Percentiles rank a stretch among this genome's conserved stretches.
Evolutionary conservation across 345 rosid species (phyloP).

Genomic region (Populus alba): DNA sequence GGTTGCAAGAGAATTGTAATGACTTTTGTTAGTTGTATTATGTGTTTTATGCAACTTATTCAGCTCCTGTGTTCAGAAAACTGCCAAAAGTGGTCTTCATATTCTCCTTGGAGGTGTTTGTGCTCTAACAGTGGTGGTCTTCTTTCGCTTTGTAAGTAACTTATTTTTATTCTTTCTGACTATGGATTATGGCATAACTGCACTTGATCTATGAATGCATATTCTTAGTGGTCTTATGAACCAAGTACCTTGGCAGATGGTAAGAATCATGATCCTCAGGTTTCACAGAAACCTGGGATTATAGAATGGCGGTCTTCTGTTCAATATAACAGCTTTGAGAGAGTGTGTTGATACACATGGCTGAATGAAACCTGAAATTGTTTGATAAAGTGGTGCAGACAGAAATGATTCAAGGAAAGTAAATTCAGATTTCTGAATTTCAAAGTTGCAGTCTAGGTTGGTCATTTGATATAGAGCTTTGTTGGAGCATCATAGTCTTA

Average conservation of each 20-base stretch:
- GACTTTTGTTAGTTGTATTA: background rate
- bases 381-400: background rate
- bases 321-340: background rate
- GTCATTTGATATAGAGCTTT: no score
- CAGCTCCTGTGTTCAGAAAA: constrained; percentile 52
- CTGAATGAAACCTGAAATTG: background rate
- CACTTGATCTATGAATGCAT: constrained; percentile 9
- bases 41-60: constrained; percentile 1
- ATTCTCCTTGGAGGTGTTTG: constrained; percentile 89
- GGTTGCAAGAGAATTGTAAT: background rate
- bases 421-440: background rate
- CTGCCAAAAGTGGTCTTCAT: constrained; percentile 89
- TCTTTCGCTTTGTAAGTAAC: constrained; percentile 88
- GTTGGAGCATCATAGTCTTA: background rate
- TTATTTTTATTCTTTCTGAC: constrained; percentile 3
- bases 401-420: background rate
- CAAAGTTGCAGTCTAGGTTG: background rate
- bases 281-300: background rate
- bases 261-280: background rate
- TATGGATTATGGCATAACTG: background rate
- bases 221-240: background rate
- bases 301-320: background rate
- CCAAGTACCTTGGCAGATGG: background rate
- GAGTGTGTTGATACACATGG: background rate
- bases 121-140: constrained; percentile 80